Conservation (phyloP, 2,329 filamentous ascomycete species). For the Helotiales sp. region DNA sequence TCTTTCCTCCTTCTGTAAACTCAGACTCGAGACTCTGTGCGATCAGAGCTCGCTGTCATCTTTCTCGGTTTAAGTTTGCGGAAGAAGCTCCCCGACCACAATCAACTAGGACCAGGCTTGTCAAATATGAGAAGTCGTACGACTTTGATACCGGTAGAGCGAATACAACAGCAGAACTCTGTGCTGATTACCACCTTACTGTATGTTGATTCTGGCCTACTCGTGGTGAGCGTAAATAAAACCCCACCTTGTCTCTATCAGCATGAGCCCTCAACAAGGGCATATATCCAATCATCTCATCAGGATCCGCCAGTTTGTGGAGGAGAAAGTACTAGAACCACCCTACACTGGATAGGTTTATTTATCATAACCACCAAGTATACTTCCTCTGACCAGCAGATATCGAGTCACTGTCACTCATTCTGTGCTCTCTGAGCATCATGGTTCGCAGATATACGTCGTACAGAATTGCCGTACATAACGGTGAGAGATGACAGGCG, state of each 20-base stretch:
- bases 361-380: no score
- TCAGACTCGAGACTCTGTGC: not conserved
- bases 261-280: no score
- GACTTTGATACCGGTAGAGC: not conserved
- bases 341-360: no score
- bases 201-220: no score
- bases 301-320: no score
- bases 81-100: not conserved
- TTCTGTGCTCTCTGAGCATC: not conserved
- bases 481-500: constrained; percentile 15
- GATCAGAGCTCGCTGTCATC: not conserved
- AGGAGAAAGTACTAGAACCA: no score
- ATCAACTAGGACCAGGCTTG: not conserved
- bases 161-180: not conserved
- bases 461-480: not conserved
- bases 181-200: not conserved
- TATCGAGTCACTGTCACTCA: not conserved
- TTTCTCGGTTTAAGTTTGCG: not conserved
- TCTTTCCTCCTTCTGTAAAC: not conserved
- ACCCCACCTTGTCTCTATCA: no score
- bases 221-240: no score
- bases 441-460: not conserved
- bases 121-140: not conserved
- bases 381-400: not conserved
- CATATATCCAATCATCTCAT: no score